Base-by-base conservation (phyloP, 192 early-diverging fungal genomes). In the Gigaspora rosea region DNA sequence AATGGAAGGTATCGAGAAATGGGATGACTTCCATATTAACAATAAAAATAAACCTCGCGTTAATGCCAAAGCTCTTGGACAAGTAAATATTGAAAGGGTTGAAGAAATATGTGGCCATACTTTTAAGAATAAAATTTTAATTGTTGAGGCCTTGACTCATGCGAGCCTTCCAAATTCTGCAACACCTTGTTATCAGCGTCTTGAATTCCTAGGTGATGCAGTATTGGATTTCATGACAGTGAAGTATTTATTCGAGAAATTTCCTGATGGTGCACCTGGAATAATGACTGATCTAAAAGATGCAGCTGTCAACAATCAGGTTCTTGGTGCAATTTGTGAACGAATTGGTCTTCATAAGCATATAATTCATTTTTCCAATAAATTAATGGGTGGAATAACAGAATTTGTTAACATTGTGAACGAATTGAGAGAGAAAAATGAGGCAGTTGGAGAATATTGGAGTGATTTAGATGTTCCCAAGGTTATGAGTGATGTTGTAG, bases 121-220 rank as follows among this genome's bases (percentile, higher is more conserved):
- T 36, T 96, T 96, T 85, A 86, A 90, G 54, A 85, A 93, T 57
- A 88, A 85, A 4, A 54, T 81, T 3, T 73, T 95, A 35, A 80
- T 94, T 52, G 80, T 84, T 5, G 94, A 98, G 73, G 96, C 95
- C 0, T 80, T 98, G 66, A 96, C 96, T 0, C 96, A 98, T 75
- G 91, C 94, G 32, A 94, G 91, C 80, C 76, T 83, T 4, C 84
- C 86, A 16, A 83, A 89, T 49, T 82, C 86, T 1, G 57, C 66
- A 7, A 83, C 87, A 3, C 85, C 88, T 50, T 93, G 92, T 80
- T 98, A 96, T 79, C 93, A 98, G 82, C 89, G 96, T 10, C 86
- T 98, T 11, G 96, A 98, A 83, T 97, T 92, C 75, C 77, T 97
- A 54, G 96, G 96, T 54, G 90, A 92, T 67, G 92, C 90, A 0